Conservation (phyloP, 441 rosid species). For the Populus hybrid region DNA sequence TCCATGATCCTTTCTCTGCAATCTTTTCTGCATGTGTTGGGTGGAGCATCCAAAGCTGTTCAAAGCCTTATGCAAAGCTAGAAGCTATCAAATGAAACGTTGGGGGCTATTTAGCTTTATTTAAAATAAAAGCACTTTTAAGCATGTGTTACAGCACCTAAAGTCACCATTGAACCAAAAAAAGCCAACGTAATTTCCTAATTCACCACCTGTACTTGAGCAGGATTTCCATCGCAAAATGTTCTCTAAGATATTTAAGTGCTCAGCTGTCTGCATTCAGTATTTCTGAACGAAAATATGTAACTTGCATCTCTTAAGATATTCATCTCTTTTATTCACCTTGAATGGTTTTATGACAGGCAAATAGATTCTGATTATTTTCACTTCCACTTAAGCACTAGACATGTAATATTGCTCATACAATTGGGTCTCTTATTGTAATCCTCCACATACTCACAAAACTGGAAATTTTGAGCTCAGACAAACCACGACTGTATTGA, state of each 20-base stretch:
- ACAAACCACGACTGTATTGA: not conserved
- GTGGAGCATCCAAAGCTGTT: too few species aligned
- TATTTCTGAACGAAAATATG: not conserved
- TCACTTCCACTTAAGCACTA: not conserved
- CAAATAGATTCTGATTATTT: not conserved
- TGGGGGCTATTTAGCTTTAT: too few species aligned
- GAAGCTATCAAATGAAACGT: too few species aligned
- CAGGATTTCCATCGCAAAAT: not conserved
- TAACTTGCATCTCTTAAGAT: not conserved
- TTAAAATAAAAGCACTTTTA: too few species aligned
- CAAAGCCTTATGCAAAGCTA: too few species aligned
- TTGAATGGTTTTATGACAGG: not conserved
- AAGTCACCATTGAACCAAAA: too few species aligned
- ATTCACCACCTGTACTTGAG: not conserved
- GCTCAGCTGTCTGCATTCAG: not conserved
- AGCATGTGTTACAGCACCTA: too few species aligned
- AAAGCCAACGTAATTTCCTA: not conserved
- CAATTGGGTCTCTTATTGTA: not conserved
- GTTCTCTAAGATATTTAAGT: not conserved
- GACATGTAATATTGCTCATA: not conserved
- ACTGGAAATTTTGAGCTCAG: not conserved
- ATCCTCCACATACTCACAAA: not conserved
- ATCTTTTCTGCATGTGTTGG: too few species aligned
- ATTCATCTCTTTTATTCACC: not conserved
- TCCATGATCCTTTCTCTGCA: too few species aligned